Conservation (phyloP, 176 grass and related monocot species). For the Pontederia crassipes region DNA sequence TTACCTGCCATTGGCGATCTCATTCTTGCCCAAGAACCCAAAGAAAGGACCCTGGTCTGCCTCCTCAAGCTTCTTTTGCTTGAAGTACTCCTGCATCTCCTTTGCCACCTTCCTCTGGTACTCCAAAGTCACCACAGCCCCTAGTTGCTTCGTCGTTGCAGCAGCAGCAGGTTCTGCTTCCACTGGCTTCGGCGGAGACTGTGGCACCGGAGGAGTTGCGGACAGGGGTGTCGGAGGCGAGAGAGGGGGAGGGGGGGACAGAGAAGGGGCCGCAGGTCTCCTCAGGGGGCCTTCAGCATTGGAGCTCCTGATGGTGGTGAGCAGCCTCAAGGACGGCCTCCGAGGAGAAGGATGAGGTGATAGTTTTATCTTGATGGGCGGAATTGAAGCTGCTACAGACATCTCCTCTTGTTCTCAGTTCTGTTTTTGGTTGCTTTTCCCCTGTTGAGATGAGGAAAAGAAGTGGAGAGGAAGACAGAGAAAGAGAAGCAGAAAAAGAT, state of each 20-base stretch:
- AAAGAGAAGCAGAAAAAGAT: constrained; percentile 22
- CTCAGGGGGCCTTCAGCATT: constrained; percentile 78
- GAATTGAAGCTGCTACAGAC: constrained; percentile 73
- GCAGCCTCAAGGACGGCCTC: constrained; percentile 3
- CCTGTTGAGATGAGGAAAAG: neutral
- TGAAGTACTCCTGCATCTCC: constrained; percentile 97
- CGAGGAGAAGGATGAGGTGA: constrained; percentile 18
- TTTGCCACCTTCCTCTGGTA: constrained; percentile 97
- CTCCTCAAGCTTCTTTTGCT: constrained; percentile 92
- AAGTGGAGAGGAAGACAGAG: constrained; percentile 12
- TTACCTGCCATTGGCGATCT: constrained; percentile 95
- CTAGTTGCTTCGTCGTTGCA: constrained; percentile 11
- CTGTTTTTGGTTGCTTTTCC: neutral
- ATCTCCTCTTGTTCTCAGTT: constrained; percentile 27
- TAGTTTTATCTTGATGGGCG: constrained; percentile 82
- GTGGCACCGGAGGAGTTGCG: constrained; percentile 15
- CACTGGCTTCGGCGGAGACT: constrained; percentile 23
- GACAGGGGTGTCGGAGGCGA: constrained; percentile 38
- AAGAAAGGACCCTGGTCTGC: constrained; percentile 70
- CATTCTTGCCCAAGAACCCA: constrained; percentile 79
- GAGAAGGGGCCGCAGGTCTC: constrained; percentile 68
- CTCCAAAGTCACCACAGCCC: constrained; percentile 64
- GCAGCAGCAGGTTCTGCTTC: constrained; percentile 19
- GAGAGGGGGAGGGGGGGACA: constrained; percentile 47
- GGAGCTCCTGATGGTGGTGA: constrained; percentile 55